Evolutionary conservation across 2,329 filamentous ascomycete genomes (phyloP), one percentile per base, ranked within the genome.

Genomic region (Dactylellina leptospora): DNA sequence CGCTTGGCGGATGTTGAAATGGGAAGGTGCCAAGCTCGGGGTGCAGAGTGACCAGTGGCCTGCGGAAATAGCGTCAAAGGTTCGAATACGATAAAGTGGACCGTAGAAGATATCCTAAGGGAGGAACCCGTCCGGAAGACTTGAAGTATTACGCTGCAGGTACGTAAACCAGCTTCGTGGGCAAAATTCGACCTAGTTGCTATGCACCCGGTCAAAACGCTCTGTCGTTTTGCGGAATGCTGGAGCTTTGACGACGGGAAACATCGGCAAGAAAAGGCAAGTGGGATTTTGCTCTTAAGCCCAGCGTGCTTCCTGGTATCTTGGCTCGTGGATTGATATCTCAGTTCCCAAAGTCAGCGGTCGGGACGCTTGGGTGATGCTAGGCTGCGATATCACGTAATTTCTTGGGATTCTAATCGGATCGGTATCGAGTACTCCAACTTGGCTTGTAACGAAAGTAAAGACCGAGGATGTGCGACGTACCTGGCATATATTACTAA

Each of bases 301-400:
- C 51, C 30, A 23, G 28, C 8, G 25, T 25, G 9, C 16, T 38
- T 50, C 36, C 22, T 16, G 45, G 40, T 8, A 27, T 4, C 28
- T 42, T 50, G 16, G 30, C 30, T 23, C 47, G 10, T 28, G 25
- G 36, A 36, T 25, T 20, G 27, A 47, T 11, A 27, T 54, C 18
- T 47, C 27, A 48, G 22, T 18, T 48, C 25, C 44, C 44, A 48
- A 42, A 55, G 30, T 25, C 50, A 42, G 54, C 30, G 23, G 30
- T 9, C 22, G 11, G 20, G n/a, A n/a, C n/a, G n/a, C n/a, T n/a
- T n/a, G n/a, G n/a, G n/a, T 30, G 28, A 28, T 42, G 6, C 27
- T 70, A 70, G 64, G 64, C 64, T 70, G 27, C 64, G 64, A 70
- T 55, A 56, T 70, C 47, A 44, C 64, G 64, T 48, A 70, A 70